phyloP scores from a whole-genome alignment of 1,284 basidiomycete genomes.

The Irpex sp. region DNA sequence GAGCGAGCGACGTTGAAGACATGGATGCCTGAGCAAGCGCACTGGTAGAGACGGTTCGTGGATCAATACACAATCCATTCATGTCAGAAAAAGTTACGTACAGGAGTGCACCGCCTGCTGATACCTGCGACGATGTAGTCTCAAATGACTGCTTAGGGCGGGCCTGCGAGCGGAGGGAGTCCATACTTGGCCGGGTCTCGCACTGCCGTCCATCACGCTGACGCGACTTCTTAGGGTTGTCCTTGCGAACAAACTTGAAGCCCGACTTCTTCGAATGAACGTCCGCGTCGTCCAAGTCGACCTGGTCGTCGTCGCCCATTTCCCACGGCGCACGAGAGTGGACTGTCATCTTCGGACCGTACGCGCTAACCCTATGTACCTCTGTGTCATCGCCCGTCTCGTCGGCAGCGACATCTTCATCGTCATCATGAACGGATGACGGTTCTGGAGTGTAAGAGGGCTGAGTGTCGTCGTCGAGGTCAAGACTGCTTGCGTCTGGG shows the following conservation, averaged over 20 bases:
- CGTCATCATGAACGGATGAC: conserved; percentile 24
- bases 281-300: conserved; percentile 36
- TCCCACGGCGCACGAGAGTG: conserved; percentile 82
- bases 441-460: conserved; percentile 32
- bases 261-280: conserved; percentile 21
- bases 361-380: conserved; percentile 54
- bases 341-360: conserved; percentile 76
- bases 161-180: conserved; percentile 51
- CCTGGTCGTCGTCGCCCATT: conserved; percentile 41
- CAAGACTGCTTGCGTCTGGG: conserved; percentile 48
- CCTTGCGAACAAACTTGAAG: conserved; percentile 26
- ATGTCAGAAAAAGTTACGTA: conserved; percentile 33
- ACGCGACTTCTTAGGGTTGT: conserved; percentile 40
- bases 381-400: conserved; percentile 36
- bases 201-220: conserved; percentile 37
- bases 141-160: conserved; percentile 59
- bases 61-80: neutral
- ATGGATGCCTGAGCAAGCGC: conserved; percentile 57
- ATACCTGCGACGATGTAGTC: conserved; percentile 44
- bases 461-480: conserved; percentile 56
- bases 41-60: conserved; percentile 17
- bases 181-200: conserved; percentile 54
- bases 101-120: conserved; percentile 54
- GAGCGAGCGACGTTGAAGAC: conserved; percentile 46
- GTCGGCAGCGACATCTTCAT: conserved; percentile 27